Evolutionary conservation across 164 flowering plant genomes (phyloP).

Genomic region (Piper longum): DNA sequence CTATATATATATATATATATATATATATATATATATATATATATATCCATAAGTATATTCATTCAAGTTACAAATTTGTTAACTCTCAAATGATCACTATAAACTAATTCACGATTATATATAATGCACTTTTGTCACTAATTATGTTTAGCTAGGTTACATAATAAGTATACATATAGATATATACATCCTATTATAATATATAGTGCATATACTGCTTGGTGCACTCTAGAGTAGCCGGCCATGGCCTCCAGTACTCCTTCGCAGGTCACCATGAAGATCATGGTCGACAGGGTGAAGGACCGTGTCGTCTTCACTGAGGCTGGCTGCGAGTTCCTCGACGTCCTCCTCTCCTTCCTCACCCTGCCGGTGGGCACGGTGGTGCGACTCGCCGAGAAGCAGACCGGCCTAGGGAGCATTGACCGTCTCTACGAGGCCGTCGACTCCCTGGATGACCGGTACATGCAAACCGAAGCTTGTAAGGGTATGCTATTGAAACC

Average conservation of each 20-base stretch:
- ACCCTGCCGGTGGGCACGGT: slow-evolving; percentile 1
- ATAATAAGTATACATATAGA: no score
- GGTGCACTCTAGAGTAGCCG: neutral
- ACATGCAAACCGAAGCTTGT: neutral
- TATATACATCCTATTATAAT: no score
- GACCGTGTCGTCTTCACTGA: slow-evolving; percentile 28
- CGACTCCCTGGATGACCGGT: neutral
- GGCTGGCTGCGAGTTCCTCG: slow-evolving; percentile 48
- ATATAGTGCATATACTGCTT: no score
- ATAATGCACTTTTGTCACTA: no score
- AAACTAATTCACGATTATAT: no score
- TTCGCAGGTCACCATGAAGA: slow-evolving; percentile 1
- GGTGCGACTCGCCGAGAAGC: neutral
- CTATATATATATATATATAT: no score
- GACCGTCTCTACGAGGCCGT: neutral
- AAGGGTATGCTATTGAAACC: neutral
- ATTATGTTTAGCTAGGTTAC: no score
- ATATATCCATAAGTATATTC: no score
- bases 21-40: no score
- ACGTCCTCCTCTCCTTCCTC: slow-evolving; percentile 49
- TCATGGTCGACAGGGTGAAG: slow-evolving; percentile 4
- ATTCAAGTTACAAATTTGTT: no score
- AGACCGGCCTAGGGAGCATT: neutral
- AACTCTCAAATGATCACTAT: no score
- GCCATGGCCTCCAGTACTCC: neutral